A percentile compares a stretch with the other conserved stretches of the same genome.
phyloP scores from a whole-genome alignment of 2,329 filamentous ascomycete species.

The Colletotrichum shisoi region DNA sequence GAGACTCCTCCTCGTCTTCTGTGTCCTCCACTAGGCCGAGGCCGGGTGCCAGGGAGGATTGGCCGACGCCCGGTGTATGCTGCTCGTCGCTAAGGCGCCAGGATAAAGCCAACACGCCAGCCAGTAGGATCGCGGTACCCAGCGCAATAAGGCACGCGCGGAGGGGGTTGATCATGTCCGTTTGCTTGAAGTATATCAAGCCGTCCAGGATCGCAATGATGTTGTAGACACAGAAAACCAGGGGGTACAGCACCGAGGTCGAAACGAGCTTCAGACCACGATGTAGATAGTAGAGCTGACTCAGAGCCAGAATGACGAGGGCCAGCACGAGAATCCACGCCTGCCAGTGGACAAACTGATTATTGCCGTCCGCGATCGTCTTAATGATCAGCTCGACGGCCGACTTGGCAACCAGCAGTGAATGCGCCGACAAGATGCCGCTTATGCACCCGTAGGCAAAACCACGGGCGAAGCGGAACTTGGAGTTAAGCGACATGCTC shows the following conservation, averaged over 20 bases:
- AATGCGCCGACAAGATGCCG: slow-evolving; percentile 92
- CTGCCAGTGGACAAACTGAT: slow-evolving; percentile 95
- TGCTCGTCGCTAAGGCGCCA: slow-evolving; percentile 89
- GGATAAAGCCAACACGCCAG: slow-evolving; percentile 87
- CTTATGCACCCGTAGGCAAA: slow-evolving; percentile 89
- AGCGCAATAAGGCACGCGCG: slow-evolving; percentile 84
- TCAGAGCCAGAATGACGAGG: slow-evolving; percentile 81
- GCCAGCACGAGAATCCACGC: slow-evolving; percentile 89
- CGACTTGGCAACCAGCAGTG: slow-evolving; percentile 91
- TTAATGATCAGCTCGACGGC: slow-evolving; percentile 91
- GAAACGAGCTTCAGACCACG: slow-evolving; percentile 92
- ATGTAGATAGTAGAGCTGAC: slow-evolving; percentile 94
- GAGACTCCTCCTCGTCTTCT: slow-evolving; percentile 66
- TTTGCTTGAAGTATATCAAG: slow-evolving; percentile 94
- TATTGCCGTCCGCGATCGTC: slow-evolving; percentile 83
- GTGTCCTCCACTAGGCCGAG: slow-evolving; percentile 80
- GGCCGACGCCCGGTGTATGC: slow-evolving; percentile 65
- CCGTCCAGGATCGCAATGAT: slow-evolving; percentile 98
- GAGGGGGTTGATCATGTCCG: slow-evolving; percentile 76
- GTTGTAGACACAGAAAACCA: slow-evolving; percentile 99
- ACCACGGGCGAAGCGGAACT: slow-evolving; percentile 78
- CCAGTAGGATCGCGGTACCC: slow-evolving; percentile 84
- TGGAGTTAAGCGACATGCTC: slow-evolving; percentile 65
- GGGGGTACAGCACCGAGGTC: slow-evolving; percentile 92
- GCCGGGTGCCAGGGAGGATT: slow-evolving; percentile 80